These are phyloP conservation scores for Melastoma candidum DNA, from an alignment of 441 rosid genomes.

Conservation along the genomic window DNA sequence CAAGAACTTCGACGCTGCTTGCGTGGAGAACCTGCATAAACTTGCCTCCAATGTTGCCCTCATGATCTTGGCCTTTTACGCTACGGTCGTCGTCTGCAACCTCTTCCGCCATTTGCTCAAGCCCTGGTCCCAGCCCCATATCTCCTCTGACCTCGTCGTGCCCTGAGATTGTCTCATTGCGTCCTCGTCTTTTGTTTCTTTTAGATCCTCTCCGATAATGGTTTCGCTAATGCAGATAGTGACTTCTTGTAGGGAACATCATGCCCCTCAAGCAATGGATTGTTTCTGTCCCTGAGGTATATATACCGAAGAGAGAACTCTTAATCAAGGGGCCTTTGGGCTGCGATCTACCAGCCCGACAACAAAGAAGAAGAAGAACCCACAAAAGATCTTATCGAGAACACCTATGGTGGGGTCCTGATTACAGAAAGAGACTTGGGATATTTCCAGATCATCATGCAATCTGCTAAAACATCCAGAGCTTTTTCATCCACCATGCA, in stretches of 20 bases:
- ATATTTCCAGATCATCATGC: too few relatives aligned
- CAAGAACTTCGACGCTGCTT: conserved; percentile 10
- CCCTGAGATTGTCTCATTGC: too few relatives aligned
- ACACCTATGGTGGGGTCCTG: too few relatives aligned
- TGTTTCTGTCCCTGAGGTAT: conserved; percentile 21
- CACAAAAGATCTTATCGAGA: too few relatives aligned
- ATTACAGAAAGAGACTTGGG: too few relatives aligned
- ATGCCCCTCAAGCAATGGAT: conserved; percentile 11
- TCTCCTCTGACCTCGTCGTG: conserved; percentile 71
- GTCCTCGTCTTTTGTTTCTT: not conserved
- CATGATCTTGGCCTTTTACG: conserved; percentile 12
- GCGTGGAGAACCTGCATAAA: conserved; percentile 10
- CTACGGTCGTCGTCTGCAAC: conserved; percentile 36
- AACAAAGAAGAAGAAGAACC: too few relatives aligned
- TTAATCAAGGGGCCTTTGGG: too few relatives aligned
- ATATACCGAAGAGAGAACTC: too few relatives aligned
- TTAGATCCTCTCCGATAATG: not conserved
- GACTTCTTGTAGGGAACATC: conserved; percentile 49
- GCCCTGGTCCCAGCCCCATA: conserved; percentile 70
- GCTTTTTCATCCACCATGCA: too few relatives aligned
- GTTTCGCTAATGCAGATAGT: conserved; percentile 37
- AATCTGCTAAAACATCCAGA: too few relatives aligned
- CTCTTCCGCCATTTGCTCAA: conserved; percentile 50
- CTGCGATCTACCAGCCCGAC: too few relatives aligned
- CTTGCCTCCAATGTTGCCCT: conserved; percentile 13